These are phyloP conservation scores for Gorgonomyces haynaldii DNA, from an alignment of 192 early-diverging fungal species.

Conservation along the genomic window DNA sequence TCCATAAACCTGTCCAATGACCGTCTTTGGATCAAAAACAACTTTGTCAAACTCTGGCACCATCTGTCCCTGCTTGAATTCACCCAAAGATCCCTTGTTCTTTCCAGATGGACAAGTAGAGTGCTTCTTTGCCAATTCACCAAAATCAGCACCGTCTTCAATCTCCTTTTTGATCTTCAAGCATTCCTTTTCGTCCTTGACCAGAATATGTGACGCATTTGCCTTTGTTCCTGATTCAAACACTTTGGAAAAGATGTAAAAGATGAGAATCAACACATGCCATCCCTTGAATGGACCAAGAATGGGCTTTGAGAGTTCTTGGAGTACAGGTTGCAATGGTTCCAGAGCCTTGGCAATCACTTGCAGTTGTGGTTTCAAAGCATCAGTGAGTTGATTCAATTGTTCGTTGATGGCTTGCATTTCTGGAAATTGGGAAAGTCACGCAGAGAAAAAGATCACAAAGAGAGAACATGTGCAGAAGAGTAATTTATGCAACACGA, in stretches of 20 bases:
- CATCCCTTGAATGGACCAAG: conserved; percentile 4
- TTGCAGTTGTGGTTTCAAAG: too few species aligned
- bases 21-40: conserved; percentile 14
- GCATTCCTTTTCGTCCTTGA: conserved; percentile 16
- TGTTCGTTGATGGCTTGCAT: too few species aligned
- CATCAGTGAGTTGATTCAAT: too few species aligned
- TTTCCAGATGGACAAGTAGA: conserved; percentile 17
- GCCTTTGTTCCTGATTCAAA: background rate
- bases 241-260: background rate
- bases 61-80: conserved; percentile 13
- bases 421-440: too few species aligned
- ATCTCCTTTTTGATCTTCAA: conserved; percentile 6
- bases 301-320: background rate
- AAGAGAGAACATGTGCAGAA: too few species aligned
- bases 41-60: conserved; percentile 14
- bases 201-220: conserved; percentile 16
- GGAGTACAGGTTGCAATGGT: too few species aligned
- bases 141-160: conserved; percentile 7
- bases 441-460: too few species aligned
- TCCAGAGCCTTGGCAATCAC: too few species aligned
- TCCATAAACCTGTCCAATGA: conserved; percentile 12
- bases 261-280: background rate
- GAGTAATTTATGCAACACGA: too few species aligned
- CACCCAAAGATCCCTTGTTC: conserved; percentile 10
- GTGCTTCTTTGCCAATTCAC: conserved; percentile 14